phyloP scores from a whole-genome alignment of 2,329 filamentous ascomycete genomes.

The Arthrobotrys sinensis region DNA sequence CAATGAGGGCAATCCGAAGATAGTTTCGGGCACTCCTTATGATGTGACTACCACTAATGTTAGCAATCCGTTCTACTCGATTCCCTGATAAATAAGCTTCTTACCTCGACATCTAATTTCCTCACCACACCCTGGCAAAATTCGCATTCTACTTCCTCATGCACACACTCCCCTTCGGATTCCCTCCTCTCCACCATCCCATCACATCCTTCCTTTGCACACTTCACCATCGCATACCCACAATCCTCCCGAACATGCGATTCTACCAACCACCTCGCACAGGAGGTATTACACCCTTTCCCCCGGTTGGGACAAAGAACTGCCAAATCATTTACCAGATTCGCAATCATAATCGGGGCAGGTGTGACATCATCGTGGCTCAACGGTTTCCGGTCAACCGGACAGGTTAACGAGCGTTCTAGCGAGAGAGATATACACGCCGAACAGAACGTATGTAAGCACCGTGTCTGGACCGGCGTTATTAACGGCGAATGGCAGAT shows the following conservation, averaged over 20 bases:
- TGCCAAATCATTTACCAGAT: constrained; percentile 75
- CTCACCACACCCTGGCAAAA: constrained; percentile 72
- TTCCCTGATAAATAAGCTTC: neutral
- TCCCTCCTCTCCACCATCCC: constrained; percentile 72
- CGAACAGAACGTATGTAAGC: constrained; percentile 78
- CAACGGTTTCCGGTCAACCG: constrained; percentile 64
- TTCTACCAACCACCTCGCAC: constrained; percentile 73
- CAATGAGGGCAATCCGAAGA: constrained; percentile 72
- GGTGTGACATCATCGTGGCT: constrained; percentile 63
- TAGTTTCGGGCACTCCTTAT: constrained; percentile 69
- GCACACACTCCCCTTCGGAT: constrained; percentile 71
- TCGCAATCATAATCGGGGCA: constrained; percentile 72
- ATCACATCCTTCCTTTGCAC: constrained; percentile 72
- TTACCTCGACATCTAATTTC: constrained; percentile 69
- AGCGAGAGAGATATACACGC: constrained; percentile 69
- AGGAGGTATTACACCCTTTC: constrained; percentile 71
- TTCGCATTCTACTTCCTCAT: constrained; percentile 72
- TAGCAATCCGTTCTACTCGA: neutral
- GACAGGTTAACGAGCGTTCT: constrained; percentile 63
- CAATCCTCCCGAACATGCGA: constrained; percentile 75
- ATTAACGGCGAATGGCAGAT: constrained; percentile 75
- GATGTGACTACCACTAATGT: constrained; percentile 66
- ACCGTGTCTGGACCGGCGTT: constrained; percentile 75
- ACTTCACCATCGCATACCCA: constrained; percentile 73
- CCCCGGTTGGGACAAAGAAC: constrained; percentile 74